Percentiles rank a stretch among this genome's conserved stretches.
These are phyloP conservation scores for Coemansia sp. DNA, from an alignment of 192 early-diverging fungal species.

Conservation along the genomic window DNA sequence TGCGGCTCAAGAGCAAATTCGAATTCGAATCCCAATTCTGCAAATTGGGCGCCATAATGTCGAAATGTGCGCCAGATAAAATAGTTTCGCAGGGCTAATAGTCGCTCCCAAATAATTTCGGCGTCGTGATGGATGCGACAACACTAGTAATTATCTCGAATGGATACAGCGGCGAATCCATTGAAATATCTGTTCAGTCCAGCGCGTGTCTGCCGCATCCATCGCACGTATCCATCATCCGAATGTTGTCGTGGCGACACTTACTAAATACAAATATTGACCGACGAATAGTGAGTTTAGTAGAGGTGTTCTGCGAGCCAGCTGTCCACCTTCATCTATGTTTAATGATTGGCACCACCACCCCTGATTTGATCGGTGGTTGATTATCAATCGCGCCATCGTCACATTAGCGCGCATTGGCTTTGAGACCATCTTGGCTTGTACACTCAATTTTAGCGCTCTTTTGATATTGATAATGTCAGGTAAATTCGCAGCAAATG, in stretches of 20 bases:
- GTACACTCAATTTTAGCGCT: neutral
- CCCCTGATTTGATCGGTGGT: neutral
- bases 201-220: neutral
- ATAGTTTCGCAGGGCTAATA: neutral
- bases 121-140: neutral
- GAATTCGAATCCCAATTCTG: neutral
- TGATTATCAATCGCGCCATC: neutral
- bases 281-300: constrained; percentile 2
- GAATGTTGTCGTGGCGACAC: constrained; percentile 18
- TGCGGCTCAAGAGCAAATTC: neutral
- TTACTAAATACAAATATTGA: constrained; percentile 32
- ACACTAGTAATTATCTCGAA: neutral
- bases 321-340: neutral
- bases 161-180: constrained; percentile 12
- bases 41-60: neutral
- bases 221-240: constrained; percentile 24
- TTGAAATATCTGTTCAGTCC: neutral
- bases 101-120: neutral
- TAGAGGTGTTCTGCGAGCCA: neutral
- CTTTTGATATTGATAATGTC: neutral
- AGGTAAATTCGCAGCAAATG: neutral
- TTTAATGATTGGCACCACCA: neutral
- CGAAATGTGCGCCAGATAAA: neutral
- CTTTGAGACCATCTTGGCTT: neutral
- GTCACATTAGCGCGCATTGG: neutral